phyloP scores from a whole-genome alignment of 495 filamentous ascomycete species.

The Acidiella bohemica region DNA sequence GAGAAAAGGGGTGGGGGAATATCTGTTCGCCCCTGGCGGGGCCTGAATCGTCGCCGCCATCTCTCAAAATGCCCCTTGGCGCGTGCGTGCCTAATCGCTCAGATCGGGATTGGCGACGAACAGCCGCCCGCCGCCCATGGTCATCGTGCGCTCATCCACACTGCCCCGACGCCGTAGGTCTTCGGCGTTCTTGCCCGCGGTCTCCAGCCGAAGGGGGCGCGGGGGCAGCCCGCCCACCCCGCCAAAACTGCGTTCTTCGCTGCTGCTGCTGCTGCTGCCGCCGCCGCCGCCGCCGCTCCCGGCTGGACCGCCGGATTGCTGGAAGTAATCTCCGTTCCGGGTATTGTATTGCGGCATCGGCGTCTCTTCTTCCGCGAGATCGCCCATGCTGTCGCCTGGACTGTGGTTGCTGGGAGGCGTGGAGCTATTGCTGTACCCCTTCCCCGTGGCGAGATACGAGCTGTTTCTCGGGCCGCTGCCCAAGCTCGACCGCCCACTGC shows the following conservation, averaged over 20 bases:
- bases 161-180: slow-evolving; percentile 75
- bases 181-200: slow-evolving; percentile 53
- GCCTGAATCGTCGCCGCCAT: background rate
- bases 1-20: background rate
- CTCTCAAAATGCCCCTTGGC: background rate
- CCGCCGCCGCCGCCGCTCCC: slow-evolving; percentile 38
- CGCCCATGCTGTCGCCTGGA: slow-evolving; percentile 34
- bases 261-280: slow-evolving; percentile 38
- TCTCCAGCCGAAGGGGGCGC: slow-evolving; percentile 32
- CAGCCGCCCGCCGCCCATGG: slow-evolving; percentile 70
- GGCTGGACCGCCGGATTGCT: slow-evolving; percentile 27
- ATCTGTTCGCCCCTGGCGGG: background rate
- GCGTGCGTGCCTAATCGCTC: slow-evolving; percentile 54
- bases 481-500: slow-evolving; percentile 47
- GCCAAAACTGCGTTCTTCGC: slow-evolving; percentile 45
- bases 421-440: slow-evolving; percentile 51
- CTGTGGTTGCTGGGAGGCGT: slow-evolving; percentile 40
- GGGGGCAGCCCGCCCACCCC: slow-evolving; percentile 38
- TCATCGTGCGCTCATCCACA: slow-evolving; percentile 78
- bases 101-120: slow-evolving; percentile 92
- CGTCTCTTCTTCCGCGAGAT: slow-evolving; percentile 41
- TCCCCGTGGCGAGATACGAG: slow-evolving; percentile 37
- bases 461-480: slow-evolving; percentile 64
- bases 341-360: slow-evolving; percentile 32
- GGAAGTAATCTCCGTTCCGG: slow-evolving; percentile 30